Conservation (phyloP, 2,329 filamentous ascomycete species). For the Sclerotinia borealis region DNA sequence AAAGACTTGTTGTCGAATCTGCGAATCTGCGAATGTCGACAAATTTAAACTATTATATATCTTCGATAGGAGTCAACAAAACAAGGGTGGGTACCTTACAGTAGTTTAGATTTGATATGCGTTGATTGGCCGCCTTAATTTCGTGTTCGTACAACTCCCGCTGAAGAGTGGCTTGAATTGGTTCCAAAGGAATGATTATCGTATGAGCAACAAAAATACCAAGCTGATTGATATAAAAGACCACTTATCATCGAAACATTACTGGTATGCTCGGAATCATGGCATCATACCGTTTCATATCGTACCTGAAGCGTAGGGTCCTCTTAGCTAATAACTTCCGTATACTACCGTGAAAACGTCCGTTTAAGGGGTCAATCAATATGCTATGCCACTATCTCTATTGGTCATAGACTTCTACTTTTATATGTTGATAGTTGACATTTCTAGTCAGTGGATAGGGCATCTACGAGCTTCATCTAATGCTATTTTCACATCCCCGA, state of each 20-base stretch:
- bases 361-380: neutral
- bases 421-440: neutral
- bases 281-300: too few relatives aligned
- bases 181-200: neutral
- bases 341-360: neutral
- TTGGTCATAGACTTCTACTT: neutral
- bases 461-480: neutral
- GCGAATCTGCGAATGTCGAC: slow-evolving; percentile 1
- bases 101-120: neutral
- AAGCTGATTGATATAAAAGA: neutral
- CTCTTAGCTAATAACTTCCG: neutral
- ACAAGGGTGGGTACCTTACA: neutral
- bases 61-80: slow-evolving; percentile 6
- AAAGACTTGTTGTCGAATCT: neutral
- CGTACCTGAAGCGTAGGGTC: neutral
- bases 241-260: neutral
- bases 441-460: neutral
- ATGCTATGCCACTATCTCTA: neutral
- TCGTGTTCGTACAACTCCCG: slow-evolving; percentile 6
- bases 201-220: slow-evolving; percentile 2
- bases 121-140: slow-evolving; percentile 1
- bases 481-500: neutral
- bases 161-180: neutral
- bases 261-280: neutral
- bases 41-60: slow-evolving; percentile 11